A percentile compares a stretch with the other conserved stretches of the same genome.
Evolutionary conservation across 129 eudicot species (phyloP).

Genomic region (Flaveria linearis): DNA sequence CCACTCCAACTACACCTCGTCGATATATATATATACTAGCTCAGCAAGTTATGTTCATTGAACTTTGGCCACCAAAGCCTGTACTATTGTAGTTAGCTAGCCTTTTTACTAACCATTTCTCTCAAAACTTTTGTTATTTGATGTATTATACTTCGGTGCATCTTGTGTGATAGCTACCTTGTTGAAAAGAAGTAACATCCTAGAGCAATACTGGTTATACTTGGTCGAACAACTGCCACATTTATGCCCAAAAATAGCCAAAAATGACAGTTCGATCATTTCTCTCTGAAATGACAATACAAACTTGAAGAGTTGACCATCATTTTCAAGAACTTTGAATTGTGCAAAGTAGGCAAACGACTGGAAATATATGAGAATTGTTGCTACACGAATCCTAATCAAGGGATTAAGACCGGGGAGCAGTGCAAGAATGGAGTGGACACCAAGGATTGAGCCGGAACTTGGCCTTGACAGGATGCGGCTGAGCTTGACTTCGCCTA

Average conservation of each 20-base stretch:
- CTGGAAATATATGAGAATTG: background rate
- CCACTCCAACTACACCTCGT: too few relatives aligned
- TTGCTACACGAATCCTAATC: too few relatives aligned
- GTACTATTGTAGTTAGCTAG: background rate
- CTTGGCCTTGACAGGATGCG: too few relatives aligned
- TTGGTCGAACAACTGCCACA: too few relatives aligned
- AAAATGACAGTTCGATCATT: background rate
- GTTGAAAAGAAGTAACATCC: background rate
- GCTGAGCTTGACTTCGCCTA: too few relatives aligned
- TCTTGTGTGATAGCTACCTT: background rate
- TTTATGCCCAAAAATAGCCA: slow-evolving; percentile 3
- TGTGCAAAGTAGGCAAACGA: background rate
- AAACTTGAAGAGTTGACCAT: background rate
- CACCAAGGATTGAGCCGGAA: too few relatives aligned
- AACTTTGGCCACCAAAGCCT: background rate
- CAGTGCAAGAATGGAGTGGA: too few relatives aligned
- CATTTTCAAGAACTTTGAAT: background rate
- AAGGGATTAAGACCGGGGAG: too few relatives aligned
- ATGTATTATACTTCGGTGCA: background rate
- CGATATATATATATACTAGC: background rate
- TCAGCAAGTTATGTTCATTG: background rate
- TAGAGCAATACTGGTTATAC: background rate
- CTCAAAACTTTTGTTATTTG: background rate
- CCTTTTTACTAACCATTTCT: background rate
- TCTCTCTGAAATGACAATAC: background rate